A percentile compares a stretch with the other conserved stretches of the same genome.
These are phyloP conservation scores for Selaginella moellendorffii DNA, from an alignment of 75 land plant species.

Conservation along the genomic window DNA sequence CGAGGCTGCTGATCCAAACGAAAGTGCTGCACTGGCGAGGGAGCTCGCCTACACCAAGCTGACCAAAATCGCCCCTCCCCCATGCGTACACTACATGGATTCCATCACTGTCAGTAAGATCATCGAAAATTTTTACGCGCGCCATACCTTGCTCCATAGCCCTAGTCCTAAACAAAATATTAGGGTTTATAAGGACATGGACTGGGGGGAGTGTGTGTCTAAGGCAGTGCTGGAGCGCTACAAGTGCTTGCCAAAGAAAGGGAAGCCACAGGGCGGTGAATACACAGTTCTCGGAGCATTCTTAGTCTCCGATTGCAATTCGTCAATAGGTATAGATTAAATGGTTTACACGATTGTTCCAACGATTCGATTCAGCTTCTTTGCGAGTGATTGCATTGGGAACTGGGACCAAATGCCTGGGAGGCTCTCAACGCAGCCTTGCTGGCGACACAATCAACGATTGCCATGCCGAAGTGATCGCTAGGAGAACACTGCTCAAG, in stretches of 20 bases:
- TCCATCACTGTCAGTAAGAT: background rate
- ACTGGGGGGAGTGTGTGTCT: constrained; percentile 58
- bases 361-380: background rate
- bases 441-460: constrained; percentile 76
- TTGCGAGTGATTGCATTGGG: constrained; percentile 74
- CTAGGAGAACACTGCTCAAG: constrained; percentile 58
- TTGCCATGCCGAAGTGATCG: constrained; percentile 90
- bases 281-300: constrained; percentile 84
- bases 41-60: constrained; percentile 33
- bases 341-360: background rate
- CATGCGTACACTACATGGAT: constrained; percentile 26
- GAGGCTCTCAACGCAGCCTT: constrained; percentile 39
- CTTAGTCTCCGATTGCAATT: constrained; percentile 45
- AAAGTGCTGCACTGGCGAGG: constrained; percentile 17
- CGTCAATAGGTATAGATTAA: constrained; percentile 25
- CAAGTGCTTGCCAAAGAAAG: constrained; percentile 69
- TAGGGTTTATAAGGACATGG: no score
- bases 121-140: no score
- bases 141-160: no score
- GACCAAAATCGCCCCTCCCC: constrained; percentile 41
- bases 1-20: constrained; percentile 1
- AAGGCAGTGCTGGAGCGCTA: constrained; percentile 47
- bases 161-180: no score
- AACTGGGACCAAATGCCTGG: constrained; percentile 88
- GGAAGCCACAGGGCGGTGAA: constrained; percentile 88